phyloP scores from a whole-genome alignment of 108 stramenopile species.

The Cylindrotheca fusiformis region DNA sequence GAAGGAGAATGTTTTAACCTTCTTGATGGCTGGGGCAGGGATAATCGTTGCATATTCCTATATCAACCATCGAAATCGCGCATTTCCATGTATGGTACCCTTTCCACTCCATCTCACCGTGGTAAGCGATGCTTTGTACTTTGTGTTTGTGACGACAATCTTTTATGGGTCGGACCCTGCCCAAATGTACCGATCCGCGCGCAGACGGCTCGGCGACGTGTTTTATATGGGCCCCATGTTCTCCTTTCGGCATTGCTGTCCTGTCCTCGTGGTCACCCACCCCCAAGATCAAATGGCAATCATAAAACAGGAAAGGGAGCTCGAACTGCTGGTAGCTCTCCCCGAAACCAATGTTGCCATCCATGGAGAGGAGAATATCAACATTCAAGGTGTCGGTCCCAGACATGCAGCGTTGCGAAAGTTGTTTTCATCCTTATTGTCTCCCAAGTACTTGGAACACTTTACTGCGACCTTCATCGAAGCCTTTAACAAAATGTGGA shows the following conservation, averaged over 20 bases:
- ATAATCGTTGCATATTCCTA: no score
- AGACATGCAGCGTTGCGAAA: neutral
- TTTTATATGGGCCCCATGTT: neutral
- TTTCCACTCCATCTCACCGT: no score
- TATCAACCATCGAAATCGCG: no score
- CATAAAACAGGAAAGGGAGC: neutral
- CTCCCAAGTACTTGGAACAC: slow-evolving; percentile 1
- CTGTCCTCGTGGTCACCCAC: neutral
- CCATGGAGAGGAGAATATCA: neutral
- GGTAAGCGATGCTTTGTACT: no score
- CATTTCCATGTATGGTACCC: no score
- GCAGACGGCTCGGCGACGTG: neutral
- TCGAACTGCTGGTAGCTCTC: neutral
- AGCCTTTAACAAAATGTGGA: slow-evolving; percentile 4
- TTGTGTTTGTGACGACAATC: neutral
- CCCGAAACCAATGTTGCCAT: neutral
- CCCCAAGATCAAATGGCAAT: neutral
- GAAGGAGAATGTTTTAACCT: no score
- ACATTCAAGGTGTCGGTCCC: neutral
- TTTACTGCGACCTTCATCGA: neutral
- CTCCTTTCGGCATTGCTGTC: neutral
- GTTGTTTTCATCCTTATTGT: slow-evolving; percentile 3
- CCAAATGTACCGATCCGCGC: neutral
- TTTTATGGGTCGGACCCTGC: neutral
- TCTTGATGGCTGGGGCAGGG: no score